A percentile compares a stretch with the other conserved stretches of the same genome.
Evolutionary conservation across 75 land plant species (phyloP).

Genomic region (Sequoia sempervirens): DNA sequence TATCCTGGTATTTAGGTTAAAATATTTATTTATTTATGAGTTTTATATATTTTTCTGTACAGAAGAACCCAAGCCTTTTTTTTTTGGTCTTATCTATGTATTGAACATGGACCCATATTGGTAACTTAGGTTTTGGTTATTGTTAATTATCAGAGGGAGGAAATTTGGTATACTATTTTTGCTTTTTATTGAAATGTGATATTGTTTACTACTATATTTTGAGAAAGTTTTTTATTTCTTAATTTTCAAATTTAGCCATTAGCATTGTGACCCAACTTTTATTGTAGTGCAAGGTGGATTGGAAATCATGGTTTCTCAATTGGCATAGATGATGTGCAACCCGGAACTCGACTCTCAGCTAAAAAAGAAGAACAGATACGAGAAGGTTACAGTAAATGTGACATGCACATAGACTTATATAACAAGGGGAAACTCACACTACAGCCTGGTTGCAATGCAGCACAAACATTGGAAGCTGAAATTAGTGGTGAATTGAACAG

Average conservation of each 20-base stretch:
- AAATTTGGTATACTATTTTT: neutral
- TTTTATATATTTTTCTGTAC: too few relatives aligned
- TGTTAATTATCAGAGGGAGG: neutral
- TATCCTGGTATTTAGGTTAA: too few relatives aligned
- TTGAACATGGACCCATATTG: too few relatives aligned
- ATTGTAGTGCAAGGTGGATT: slow-evolving; percentile 91
- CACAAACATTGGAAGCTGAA: slow-evolving; percentile 70
- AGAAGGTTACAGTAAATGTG: slow-evolving; percentile 57
- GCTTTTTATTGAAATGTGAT: neutral
- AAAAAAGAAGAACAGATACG: slow-evolving; percentile 42
- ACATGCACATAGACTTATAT: slow-evolving; percentile 47
- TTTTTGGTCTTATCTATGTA: too few relatives aligned
- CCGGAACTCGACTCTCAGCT: slow-evolving; percentile 40
- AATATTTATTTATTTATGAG: too few relatives aligned
- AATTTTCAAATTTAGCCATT: neutral
- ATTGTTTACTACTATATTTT: neutral
- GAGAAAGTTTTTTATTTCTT: neutral
- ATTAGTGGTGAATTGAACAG: slow-evolving; percentile 62
- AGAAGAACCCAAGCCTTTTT: too few relatives aligned
- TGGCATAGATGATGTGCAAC: slow-evolving; percentile 98
- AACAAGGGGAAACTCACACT: slow-evolving; percentile 57
- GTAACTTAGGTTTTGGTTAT: neutral
- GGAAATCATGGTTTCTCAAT: slow-evolving; percentile 98
- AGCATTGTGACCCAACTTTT: neutral
- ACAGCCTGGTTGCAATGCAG: slow-evolving; percentile 76